Conservation (phyloP, 2,329 filamentous ascomycete genomes). For the Cladobotryum mycophilum region DNA sequence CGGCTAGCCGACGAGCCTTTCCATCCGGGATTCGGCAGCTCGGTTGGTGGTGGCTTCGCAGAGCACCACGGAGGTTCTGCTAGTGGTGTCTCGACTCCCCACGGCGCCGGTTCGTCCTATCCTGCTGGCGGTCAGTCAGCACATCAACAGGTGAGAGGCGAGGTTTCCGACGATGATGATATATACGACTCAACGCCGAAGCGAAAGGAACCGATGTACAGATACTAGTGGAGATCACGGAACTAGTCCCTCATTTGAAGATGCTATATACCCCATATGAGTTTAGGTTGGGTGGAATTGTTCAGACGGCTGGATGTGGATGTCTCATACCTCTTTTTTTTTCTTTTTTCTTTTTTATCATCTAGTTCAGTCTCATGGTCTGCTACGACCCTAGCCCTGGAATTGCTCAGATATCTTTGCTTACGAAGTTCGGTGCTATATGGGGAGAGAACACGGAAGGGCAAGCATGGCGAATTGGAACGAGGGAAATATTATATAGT, state of each 20-base stretch:
- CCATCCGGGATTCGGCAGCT: slow-evolving; percentile 29
- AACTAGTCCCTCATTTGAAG: background rate
- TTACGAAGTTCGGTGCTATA: background rate
- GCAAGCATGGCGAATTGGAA: background rate
- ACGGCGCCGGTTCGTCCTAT: slow-evolving; percentile 10
- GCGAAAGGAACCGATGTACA: slow-evolving; percentile 31
- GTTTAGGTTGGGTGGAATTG: background rate
- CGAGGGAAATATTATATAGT: background rate
- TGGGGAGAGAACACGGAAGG: background rate
- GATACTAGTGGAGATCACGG: slow-evolving; percentile 19
- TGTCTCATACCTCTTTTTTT: no score
- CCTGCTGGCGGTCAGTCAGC: background rate
- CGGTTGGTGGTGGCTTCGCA: slow-evolving; percentile 1
- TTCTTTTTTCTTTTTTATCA: no score
- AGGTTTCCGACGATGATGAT: slow-evolving; percentile 32
- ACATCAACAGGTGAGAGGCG: slow-evolving; percentile 10
- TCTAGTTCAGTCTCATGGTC: no score
- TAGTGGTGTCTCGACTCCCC: slow-evolving; percentile 4
- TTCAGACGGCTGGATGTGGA: background rate
- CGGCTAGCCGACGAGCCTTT: slow-evolving; percentile 28
- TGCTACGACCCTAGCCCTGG: no score
- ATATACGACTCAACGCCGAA: slow-evolving; percentile 35
- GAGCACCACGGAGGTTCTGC: background rate
- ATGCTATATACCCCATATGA: background rate
- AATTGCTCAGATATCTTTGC: background rate